These are phyloP conservation scores for Penicillium bialowiezense DNA, from an alignment of 495 filamentous ascomycete genomes.

Conservation along the genomic window DNA sequence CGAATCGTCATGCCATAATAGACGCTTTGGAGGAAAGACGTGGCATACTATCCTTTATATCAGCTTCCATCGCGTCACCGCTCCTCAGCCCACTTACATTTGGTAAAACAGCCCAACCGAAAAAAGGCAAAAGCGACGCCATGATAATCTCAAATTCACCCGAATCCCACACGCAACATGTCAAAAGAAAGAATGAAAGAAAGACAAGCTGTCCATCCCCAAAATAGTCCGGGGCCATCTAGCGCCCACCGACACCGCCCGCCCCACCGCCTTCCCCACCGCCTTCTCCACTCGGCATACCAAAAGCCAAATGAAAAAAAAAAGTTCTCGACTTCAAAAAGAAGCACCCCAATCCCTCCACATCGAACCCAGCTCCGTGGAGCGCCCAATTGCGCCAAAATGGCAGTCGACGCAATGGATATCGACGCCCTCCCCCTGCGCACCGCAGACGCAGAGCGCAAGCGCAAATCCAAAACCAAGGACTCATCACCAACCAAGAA, in stretches of 20 bases:
- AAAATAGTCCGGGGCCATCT: conserved; percentile 8
- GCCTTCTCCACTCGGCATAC: conserved; percentile 26
- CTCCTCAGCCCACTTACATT: conserved; percentile 49
- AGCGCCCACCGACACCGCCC: conserved; percentile 27
- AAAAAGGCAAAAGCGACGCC: conserved; percentile 62
- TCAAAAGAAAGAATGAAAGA: background rate
- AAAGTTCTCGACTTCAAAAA: conserved; percentile 28
- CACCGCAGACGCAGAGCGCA: conserved; percentile 29
- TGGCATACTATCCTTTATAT: conserved; percentile 58
- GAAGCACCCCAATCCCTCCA: conserved; percentile 11
- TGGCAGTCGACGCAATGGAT: conserved; percentile 46
- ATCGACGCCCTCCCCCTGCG: conserved; percentile 29
- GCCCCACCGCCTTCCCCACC: conserved; percentile 36
- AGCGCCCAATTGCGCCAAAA: conserved; percentile 28
- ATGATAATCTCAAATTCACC: conserved; percentile 20
- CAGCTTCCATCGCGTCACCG: background rate
- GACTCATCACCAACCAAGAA: conserved; percentile 49
- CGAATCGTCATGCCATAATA: conserved; percentile 91
- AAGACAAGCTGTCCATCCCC: background rate
- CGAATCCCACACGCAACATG: background rate
- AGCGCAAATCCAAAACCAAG: conserved; percentile 54
- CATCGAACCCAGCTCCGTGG: conserved; percentile 19
- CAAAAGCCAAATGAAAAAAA: conserved; percentile 31
- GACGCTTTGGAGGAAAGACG: conserved; percentile 71
- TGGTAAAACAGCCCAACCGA: conserved; percentile 80